Percentiles rank a stretch among this genome's conserved stretches.
Evolutionary conservation across 2,329 filamentous ascomycete species (phyloP).

Genomic region (Fusarium chaquense): DNA sequence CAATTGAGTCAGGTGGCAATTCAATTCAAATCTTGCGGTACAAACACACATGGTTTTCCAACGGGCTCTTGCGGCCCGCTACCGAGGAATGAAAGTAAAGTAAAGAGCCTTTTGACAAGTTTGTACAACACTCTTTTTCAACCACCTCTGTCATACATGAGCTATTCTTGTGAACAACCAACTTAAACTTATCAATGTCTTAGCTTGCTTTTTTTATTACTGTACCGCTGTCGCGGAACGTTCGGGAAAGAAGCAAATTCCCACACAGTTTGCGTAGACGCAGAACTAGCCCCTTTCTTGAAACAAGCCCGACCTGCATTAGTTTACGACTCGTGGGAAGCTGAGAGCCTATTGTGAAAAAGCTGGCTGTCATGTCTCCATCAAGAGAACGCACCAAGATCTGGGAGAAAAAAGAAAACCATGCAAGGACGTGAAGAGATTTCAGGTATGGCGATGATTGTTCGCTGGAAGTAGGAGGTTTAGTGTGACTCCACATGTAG

Average conservation of each 20-base stretch:
- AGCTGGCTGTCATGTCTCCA: slow-evolving; percentile 22
- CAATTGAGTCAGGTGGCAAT: slow-evolving; percentile 6
- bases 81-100: slow-evolving; percentile 13
- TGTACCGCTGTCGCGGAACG: neutral
- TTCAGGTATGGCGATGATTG: slow-evolving; percentile 3
- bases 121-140: slow-evolving; percentile 17
- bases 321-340: slow-evolving; percentile 37
- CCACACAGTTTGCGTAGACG: slow-evolving; percentile 19
- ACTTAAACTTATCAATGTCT: neutral
- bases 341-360: slow-evolving; percentile 37
- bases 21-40: slow-evolving; percentile 1
- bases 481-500: neutral
- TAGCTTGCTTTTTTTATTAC: neutral
- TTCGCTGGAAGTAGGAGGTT: neutral
- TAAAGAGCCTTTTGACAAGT: neutral
- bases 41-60: slow-evolving; percentile 14
- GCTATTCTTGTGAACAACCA: neutral
- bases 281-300: slow-evolving; percentile 22
- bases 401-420: slow-evolving; percentile 12
- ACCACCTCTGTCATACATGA: slow-evolving; percentile 17
- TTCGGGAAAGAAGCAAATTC: slow-evolving; percentile 24
- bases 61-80: slow-evolving; percentile 17
- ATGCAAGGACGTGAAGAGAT: slow-evolving; percentile 27
- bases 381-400: slow-evolving; percentile 16
- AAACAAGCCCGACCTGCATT: slow-evolving; percentile 45